Evolutionary conservation across 805 yeast genomes (phyloP).

Genomic region (Candida alai): DNA sequence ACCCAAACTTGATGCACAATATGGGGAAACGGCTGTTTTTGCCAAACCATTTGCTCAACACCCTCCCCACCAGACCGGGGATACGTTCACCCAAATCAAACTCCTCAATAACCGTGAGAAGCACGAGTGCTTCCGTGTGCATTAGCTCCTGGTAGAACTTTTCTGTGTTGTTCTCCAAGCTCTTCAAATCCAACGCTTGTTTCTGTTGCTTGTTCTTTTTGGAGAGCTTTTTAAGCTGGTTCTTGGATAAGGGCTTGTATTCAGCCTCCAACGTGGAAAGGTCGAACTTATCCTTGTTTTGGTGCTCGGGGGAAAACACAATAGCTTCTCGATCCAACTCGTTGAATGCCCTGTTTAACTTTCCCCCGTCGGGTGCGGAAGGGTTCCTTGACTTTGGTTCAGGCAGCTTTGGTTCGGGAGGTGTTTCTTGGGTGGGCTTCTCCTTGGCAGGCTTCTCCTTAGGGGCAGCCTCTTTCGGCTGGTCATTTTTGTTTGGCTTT

Average conservation of each 20-base stretch:
- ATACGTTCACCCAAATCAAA: constrained; percentile 36
- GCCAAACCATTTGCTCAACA: constrained; percentile 24
- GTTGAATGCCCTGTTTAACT: constrained; percentile 10
- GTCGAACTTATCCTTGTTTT: background rate
- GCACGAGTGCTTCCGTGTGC: constrained; percentile 38
- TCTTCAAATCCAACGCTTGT: constrained; percentile 10
- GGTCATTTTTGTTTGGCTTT: background rate
- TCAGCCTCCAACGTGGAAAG: constrained; percentile 9
- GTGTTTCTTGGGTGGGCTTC: background rate
- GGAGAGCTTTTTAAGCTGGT: constrained; percentile 14
- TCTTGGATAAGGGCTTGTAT: constrained; percentile 16
- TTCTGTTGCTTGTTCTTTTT: constrained; percentile 12
- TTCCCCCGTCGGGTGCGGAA: background rate
- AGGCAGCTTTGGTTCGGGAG: too few relatives aligned
- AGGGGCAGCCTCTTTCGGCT: background rate
- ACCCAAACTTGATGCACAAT: constrained; percentile 36
- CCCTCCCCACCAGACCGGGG: constrained; percentile 19
- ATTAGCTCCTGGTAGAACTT: constrained; percentile 30
- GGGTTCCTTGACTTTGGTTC: too few relatives aligned
- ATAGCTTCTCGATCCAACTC: constrained; percentile 10
- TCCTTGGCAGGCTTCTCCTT: background rate
- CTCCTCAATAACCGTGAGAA: constrained; percentile 32
- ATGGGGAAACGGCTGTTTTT: constrained; percentile 24
- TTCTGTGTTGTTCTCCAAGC: constrained; percentile 12
- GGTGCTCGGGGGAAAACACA: constrained; percentile 6